Base-by-base conservation (phyloP, 148 eudicot genomes). In the Nepenthes gracilis region DNA sequence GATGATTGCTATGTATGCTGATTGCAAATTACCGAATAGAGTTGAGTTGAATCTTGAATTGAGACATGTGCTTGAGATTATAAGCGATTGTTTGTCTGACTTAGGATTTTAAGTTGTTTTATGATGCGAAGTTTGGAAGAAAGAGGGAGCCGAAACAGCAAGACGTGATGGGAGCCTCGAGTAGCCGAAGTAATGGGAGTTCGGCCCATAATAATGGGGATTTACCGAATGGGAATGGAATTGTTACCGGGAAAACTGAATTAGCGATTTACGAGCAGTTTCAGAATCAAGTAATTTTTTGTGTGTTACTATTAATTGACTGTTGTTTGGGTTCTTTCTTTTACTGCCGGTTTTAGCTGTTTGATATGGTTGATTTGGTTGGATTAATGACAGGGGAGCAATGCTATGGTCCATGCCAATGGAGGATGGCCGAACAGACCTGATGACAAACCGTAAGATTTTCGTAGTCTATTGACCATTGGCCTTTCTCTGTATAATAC, bases 71-170 rank as follows among this genome's bases (percentile, higher is more conserved):
- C 71, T 68, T 76, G 75, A 55, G 58, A 23, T 61, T 61, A 67
- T 81, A 64, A 66, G 66, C 60, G 55, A 36, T 60, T 71, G 64
- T 63, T 67, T 76, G 70, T 59, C 43, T 63, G 53, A 59, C 55
- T 79, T 49, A 89, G 89, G 96, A 93, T 67, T 86, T 93, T 80
- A 81, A 86, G 75, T 82, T 84, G 78, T 81, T 79, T 84, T 93
- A 82, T 88, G 95, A 84, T 86, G 74, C 82, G 55, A 93, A 93
- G 95, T 89, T 93, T 80, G 99, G 99, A 86, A 82, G 95, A 79
- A 93, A 80, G 84, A 89, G 58, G 70, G 85, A 75, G 53, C 57
- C 67, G 1, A 74, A 67, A 64, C 67, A 71, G 0, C 74, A 72
- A 57, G 74, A 67, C 9, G 68, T 70, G 53, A 80, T 56, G 48